Base-by-base conservation (phyloP, 2,329 filamentous ascomycete species). In the Trichoderma simmonsii region DNA sequence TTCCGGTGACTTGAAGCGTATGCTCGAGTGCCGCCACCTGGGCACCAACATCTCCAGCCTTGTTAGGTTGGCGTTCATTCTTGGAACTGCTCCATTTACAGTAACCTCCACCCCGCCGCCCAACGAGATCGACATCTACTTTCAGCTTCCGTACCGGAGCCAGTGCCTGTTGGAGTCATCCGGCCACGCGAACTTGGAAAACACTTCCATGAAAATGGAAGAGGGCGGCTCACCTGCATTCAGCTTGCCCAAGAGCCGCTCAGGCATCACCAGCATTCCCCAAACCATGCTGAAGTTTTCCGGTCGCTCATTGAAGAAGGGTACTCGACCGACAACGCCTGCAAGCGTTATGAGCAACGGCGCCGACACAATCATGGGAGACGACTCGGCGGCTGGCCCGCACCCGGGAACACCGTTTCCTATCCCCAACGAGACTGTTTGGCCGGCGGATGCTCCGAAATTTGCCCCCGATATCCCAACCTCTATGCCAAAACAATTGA, bases 21-120 rank as follows among this genome's bases (percentile, higher is more conserved):
- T 84, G 76, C 82, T 85, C 56, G 83, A 85, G 74, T 81, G 81
- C 57, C 81, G 83, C 21, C 83, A 85, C 48, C 78, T 85, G 2
- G 81, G 81, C 48, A 78, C 80, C 69, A 82, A 84, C 60, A 80
- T 83, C 39, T 81, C 81, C 8, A 80, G 79, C 15, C 77, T 85
- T n/a, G 81, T 85, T 26, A 82, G 83, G 48, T 77, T 83, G 57
- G 82, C 83, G 28, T 85, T 82, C 70, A 83, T 83, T 12, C 80
- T 85, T 2, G 83, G 83, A 56, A 83, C 81, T 36, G 79, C 81
- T 11, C 82, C 82, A 1, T 83, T 82, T 70, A 81, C 79, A 15
- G 79, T 77, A 15, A 76, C 77, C 24, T 78, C 74, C 69, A 81
- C 80, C 14, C 81, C 81, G 5, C 81, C 81, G 24, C 81, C 81